Evolutionary conservation across 176 grass and related monocot genomes (phyloP).

Genomic region (Pontederia crassipes): DNA sequence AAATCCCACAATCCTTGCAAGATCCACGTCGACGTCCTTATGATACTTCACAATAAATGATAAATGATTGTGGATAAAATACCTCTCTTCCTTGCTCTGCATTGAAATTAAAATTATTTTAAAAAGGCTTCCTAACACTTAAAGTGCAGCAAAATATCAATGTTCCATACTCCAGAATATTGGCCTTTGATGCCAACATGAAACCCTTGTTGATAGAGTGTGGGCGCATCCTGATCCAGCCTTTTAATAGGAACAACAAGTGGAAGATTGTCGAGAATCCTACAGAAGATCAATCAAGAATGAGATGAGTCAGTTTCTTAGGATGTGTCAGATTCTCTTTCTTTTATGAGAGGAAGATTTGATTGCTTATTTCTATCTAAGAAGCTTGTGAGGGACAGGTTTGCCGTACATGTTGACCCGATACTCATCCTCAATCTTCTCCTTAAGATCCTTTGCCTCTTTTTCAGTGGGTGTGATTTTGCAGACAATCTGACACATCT

Average conservation of each 20-base stretch:
- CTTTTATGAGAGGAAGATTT: neutral
- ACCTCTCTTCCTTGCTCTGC: slow-evolving; percentile 80
- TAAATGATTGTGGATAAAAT: slow-evolving; percentile 87
- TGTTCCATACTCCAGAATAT: slow-evolving; percentile 45
- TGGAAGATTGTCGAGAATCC: slow-evolving; percentile 95
- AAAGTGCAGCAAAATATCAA: no score
- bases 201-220: slow-evolving; percentile 60
- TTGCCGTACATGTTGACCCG: slow-evolving; percentile 71
- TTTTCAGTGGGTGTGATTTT: slow-evolving; percentile 33
- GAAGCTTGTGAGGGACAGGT: neutral
- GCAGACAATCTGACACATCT: slow-evolving; percentile 79
- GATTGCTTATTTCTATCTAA: neutral
- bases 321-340: neutral
- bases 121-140: neutral
- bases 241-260: slow-evolving; percentile 59
- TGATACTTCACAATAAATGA: slow-evolving; percentile 76
- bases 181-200: slow-evolving; percentile 80
- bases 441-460: slow-evolving; percentile 49
- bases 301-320: neutral
- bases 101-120: slow-evolving; percentile 9
- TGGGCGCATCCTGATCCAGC: slow-evolving; percentile 38
- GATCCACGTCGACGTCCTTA: slow-evolving; percentile 41
- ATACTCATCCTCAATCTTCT: slow-evolving; percentile 84
- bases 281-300: slow-evolving; percentile 9
- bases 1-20: slow-evolving; percentile 82